Evolutionary conservation across 805 yeast species (phyloP), one percentile per base, ranked within the genome.

Genomic region (Schizosaccharomyces osmophilus): DNA sequence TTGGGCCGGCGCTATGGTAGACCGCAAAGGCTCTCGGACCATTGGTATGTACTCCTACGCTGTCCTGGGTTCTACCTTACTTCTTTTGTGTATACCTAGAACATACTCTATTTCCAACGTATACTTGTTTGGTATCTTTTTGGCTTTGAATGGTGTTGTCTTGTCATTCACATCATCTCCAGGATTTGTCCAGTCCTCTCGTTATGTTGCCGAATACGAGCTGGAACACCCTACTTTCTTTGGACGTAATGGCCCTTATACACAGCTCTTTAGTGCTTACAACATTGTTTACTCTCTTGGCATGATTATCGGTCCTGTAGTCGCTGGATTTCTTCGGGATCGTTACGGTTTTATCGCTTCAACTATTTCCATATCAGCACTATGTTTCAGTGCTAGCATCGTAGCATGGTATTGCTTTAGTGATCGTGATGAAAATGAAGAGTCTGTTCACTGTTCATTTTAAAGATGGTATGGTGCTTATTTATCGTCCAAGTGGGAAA

Each of bases 1-100:
- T 29, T 36, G 31, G 39, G 60, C 60, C 45, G 60, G 60, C 17
- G 13, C 31, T n/a, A 39, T 57, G 43, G 60, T 57, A 5, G 60
- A 57, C 19, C 60, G 60, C 11, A n/a, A 19, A 17, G 60, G 60
- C 26, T 41, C 60, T 19, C 39, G 42, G 15, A 36, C 48, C 19
- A 57, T 57, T 15, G 60, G 48, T 19, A 22, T 15, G 42, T 22
- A 9, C 8, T 13, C 48, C 29, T 57, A 57, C 29, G 42, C 29
- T 22, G 26, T 31, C n/a, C 45, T 57, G 2, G 42, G 60, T 8
- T 1, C 22, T 17, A 41, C 60, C 2, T 39, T 57, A 41, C 22
- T 57, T n/a, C 48, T 41, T 17, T 31, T 57, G 29, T 36, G 39
- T 9, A 22, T 41, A 4, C 48, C 48, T 39, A 15, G 42, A 29